Conservation (phyloP, 331 rosid genomes). For the Spiraea crenata region DNA sequence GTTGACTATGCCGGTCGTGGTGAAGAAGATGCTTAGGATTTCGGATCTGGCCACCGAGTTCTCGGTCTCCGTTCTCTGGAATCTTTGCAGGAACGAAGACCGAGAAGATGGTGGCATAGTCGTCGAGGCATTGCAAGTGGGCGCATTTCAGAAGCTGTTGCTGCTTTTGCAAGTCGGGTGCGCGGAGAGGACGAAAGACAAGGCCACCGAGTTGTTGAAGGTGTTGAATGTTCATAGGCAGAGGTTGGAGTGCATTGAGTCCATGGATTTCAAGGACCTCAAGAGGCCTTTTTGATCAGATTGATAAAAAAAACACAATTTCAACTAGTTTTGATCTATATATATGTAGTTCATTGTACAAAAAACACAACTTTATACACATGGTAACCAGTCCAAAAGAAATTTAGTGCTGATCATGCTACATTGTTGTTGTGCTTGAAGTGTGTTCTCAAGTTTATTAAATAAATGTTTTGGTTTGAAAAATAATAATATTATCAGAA, state of each 20-base stretch:
- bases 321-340: too few species aligned
- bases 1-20: slow-evolving; percentile 40
- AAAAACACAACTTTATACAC: too few species aligned
- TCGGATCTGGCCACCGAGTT: slow-evolving; percentile 44
- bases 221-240: slow-evolving; percentile 33
- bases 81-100: slow-evolving; percentile 32
- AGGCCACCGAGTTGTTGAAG: slow-evolving; percentile 39
- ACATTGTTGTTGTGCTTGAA: too few species aligned
- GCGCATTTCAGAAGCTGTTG: slow-evolving; percentile 52
- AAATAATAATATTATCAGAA: too few species aligned
- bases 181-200: slow-evolving; percentile 38
- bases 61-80: slow-evolving; percentile 46
- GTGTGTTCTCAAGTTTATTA: too few species aligned
- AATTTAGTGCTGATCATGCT: too few species aligned
- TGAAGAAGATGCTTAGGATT: slow-evolving; percentile 45
- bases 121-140: slow-evolving; percentile 43
- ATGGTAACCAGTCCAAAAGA: too few species aligned
- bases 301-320: too few species aligned
- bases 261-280: slow-evolving; percentile 46
- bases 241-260: slow-evolving; percentile 44
- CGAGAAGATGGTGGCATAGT: slow-evolving; percentile 11
- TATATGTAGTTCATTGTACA: too few species aligned
- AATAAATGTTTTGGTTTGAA: too few species aligned
- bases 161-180: slow-evolving; percentile 47
- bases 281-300: slow-evolving; percentile 36